A percentile compares a stretch with the other conserved stretches of the same genome.
Evolutionary conservation across 208 protist genomes (phyloP).

Genomic region (Leishmania major): DNA sequence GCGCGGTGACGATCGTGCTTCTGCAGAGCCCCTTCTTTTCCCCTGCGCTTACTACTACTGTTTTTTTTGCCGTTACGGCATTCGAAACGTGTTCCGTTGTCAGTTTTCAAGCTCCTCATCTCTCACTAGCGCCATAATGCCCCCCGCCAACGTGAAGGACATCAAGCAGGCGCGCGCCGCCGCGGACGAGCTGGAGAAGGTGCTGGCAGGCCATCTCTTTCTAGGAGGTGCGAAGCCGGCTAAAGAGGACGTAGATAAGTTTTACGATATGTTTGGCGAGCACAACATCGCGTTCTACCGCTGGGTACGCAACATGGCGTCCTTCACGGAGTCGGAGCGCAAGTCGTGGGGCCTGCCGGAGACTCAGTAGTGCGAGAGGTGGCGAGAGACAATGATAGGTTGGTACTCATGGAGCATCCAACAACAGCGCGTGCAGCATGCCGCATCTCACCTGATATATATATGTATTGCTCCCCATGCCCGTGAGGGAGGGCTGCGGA

Average conservation of each 20-base stretch:
- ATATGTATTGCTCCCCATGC: neutral
- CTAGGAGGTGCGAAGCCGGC: constrained; percentile 29
- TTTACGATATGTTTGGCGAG: constrained; percentile 34
- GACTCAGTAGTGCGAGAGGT: constrained; percentile 14
- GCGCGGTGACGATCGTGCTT: neutral
- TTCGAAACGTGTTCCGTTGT: neutral
- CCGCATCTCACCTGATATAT: neutral
- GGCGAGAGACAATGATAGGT: neutral
- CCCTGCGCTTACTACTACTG: neutral
- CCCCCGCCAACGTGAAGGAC: constrained; percentile 1
- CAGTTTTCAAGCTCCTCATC: too few relatives aligned
- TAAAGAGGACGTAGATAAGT: constrained; percentile 38
- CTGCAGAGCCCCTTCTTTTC: neutral
- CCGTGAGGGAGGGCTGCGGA: neutral
- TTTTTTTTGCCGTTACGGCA: neutral
- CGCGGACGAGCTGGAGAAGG: constrained; percentile 20
- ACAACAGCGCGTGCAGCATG: neutral
- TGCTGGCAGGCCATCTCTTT: constrained; percentile 32
- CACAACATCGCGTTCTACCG: constrained; percentile 37
- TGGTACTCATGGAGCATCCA: neutral
- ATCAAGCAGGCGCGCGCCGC: constrained; percentile 17
- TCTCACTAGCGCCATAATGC: constrained; percentile 6
- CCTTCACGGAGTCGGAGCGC: constrained; percentile 35
- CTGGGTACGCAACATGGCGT: constrained; percentile 40
- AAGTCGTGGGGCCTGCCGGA: constrained; percentile 27